Evolutionary conservation across 768 basidiomycete species (phyloP).

Genomic region (Boletus fagicola): DNA sequence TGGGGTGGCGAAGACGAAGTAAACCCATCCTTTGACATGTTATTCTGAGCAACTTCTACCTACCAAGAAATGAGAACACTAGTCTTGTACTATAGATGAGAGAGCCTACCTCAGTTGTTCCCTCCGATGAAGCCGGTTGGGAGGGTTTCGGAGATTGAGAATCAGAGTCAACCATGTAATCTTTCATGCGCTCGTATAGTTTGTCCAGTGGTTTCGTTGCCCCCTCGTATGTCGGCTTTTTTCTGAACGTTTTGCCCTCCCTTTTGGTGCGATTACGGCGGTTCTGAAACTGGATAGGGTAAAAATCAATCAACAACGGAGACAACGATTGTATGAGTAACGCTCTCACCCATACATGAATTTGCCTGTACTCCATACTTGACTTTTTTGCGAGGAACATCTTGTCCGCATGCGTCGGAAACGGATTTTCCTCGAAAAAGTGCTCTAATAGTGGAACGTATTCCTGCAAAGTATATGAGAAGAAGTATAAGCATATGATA

Average conservation of each 20-base stretch:
- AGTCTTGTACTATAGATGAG: too few species aligned
- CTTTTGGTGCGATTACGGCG: slow-evolving; percentile 12
- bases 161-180: neutral
- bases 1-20: slow-evolving; percentile 8
- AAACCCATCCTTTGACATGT: neutral
- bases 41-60: neutral
- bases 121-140: neutral
- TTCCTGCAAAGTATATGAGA: neutral
- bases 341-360: slow-evolving; percentile 13
- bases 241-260: neutral
- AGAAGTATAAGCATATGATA: accelerated
- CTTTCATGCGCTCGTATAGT: neutral
- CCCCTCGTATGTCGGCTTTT: neutral
- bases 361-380: slow-evolving; percentile 15
- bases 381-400: slow-evolving; percentile 12
- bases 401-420: slow-evolving; percentile 13
- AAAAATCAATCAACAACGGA: neutral
- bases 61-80: neutral
- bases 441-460: slow-evolving; percentile 10
- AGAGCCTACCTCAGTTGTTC: neutral
- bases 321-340: accelerated
- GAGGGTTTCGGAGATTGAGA: neutral
- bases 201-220: neutral
- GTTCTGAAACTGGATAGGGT: slow-evolving; percentile 11
- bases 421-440: slow-evolving; percentile 15